These are phyloP conservation scores for Penicillium samsonianum DNA, from an alignment of 495 filamentous ascomycete species.

Conservation along the genomic window DNA sequence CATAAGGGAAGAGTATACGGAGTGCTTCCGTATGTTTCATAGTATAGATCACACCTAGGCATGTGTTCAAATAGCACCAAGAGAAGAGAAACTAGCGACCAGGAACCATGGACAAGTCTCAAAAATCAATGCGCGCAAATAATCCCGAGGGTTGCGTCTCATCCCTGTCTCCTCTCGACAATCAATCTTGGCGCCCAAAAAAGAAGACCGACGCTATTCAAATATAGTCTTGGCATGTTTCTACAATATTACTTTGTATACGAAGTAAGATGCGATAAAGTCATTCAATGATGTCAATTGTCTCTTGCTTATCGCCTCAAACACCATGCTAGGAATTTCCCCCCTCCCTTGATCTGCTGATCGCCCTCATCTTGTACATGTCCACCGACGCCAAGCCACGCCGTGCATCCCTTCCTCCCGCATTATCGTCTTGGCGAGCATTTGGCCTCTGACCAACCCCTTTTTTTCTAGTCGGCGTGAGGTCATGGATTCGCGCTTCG, in stretches of 20 bases:
- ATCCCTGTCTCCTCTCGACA: constrained; percentile 14
- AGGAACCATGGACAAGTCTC: background rate
- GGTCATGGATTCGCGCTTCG: background rate
- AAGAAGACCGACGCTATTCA: constrained; percentile 4
- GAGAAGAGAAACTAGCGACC: background rate
- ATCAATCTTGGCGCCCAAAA: constrained; percentile 23
- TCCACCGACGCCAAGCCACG: constrained; percentile 33
- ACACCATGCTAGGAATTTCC: background rate
- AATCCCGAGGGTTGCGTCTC: constrained; percentile 1
- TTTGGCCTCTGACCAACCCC: constrained; percentile 11
- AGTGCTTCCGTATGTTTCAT: background rate
- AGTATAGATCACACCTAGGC: background rate
- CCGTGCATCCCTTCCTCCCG: constrained; percentile 37
- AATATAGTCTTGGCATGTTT: constrained; percentile 1
- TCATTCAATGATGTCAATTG: constrained; percentile 11
- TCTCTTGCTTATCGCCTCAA: background rate
- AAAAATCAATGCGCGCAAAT: constrained; percentile 12
- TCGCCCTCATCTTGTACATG: constrained; percentile 12
- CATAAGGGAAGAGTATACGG: constrained; percentile 4
- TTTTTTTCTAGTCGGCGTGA: constrained; percentile 10
- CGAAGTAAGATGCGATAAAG: constrained; percentile 2
- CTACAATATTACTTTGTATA: background rate
- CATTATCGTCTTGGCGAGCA: constrained; percentile 36
- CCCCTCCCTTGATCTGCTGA: constrained; percentile 19
- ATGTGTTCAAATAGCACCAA: background rate